Evolutionary conservation across 176 grass and related monocot genomes (phyloP).

Genomic region (Ensete glaucum): DNA sequence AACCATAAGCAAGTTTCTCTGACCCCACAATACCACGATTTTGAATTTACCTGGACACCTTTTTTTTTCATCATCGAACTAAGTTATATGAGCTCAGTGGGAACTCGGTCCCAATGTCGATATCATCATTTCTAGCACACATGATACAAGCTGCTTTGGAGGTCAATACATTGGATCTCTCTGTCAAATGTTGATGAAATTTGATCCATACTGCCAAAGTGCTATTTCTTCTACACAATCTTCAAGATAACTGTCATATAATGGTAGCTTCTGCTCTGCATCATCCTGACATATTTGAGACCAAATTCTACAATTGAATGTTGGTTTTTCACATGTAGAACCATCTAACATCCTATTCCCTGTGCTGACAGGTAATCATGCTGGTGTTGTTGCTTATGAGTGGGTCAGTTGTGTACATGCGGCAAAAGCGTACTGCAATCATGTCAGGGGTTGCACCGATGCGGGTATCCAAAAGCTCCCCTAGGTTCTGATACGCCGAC

Average conservation of each 20-base stretch:
- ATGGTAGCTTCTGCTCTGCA: background rate
- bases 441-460: constrained; percentile 5
- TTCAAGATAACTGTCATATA: too few species aligned
- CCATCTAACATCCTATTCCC: background rate
- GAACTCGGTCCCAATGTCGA: background rate
- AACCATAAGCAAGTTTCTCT: too few species aligned
- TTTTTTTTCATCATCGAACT: background rate
- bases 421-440: constrained; percentile 11
- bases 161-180: background rate
- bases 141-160: too few species aligned
- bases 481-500: constrained; percentile 5
- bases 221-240: too few species aligned
- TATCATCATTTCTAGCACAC: too few species aligned
- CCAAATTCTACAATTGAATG: background rate
- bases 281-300: too few species aligned
- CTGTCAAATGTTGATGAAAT: background rate
- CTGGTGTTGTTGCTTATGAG: constrained; percentile 6
- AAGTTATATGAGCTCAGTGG: background rate
- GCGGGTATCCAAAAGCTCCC: background rate
- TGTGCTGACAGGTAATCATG: constrained; percentile 11
- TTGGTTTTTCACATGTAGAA: too few species aligned
- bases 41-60: too few species aligned
- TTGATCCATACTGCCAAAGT: background rate
- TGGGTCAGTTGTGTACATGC: constrained; percentile 7
- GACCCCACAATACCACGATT: too few species aligned